Conservation (phyloP, 306 rosid species). For the Styphnolobium japonicum region DNA sequence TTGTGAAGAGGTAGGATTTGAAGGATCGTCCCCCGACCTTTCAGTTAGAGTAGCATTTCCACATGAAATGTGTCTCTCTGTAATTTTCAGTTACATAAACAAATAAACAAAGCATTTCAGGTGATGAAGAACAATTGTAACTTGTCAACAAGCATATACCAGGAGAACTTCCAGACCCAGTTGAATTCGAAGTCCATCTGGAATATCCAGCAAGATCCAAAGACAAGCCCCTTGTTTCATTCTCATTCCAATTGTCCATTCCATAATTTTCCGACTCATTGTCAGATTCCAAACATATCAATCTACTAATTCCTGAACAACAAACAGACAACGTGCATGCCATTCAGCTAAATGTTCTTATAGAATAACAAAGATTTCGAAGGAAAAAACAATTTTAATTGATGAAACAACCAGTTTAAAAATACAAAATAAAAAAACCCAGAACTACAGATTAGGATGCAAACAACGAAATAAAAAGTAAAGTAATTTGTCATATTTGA, state of each 20-base stretch:
- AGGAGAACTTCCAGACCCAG: conserved; percentile 32
- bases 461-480: neutral
- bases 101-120: conserved; percentile 17
- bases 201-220: conserved; percentile 30
- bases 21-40: conserved; percentile 25
- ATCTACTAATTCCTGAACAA: conserved; percentile 55
- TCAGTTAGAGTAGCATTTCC: conserved; percentile 37
- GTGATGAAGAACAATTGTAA: conserved; percentile 1
- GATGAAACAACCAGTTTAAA: neutral
- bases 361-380: neutral
- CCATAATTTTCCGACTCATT: conserved; percentile 56
- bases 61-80: conserved; percentile 26
- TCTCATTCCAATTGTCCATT: conserved; percentile 28
- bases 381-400: neutral
- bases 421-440: neutral
- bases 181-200: conserved; percentile 35
- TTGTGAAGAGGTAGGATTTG: conserved; percentile 33
- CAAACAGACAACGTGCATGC: neutral
- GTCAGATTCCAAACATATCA: conserved; percentile 90
- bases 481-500: neutral
- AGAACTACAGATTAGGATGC: neutral
- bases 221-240: conserved; percentile 23
- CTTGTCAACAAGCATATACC: conserved; percentile 42
- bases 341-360: neutral
- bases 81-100: neutral